Conservation (phyloP, 805 yeast species). For the Metschnikowia dekortorum region DNA sequence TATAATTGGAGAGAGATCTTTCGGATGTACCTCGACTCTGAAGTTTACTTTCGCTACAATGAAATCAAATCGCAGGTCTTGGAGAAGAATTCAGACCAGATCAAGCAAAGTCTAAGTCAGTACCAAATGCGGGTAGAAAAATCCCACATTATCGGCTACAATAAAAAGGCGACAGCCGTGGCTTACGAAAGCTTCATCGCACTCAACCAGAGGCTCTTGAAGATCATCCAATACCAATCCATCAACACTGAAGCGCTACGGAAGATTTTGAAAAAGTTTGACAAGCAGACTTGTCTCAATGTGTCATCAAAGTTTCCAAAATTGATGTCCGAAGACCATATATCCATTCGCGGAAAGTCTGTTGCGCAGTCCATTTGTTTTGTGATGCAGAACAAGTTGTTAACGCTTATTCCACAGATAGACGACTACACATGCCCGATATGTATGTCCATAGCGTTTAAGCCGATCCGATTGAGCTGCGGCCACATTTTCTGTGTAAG, state of each 20-base stretch:
- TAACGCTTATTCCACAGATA: conserved; percentile 62
- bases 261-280: conserved; percentile 72
- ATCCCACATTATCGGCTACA: conserved; percentile 39
- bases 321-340: conserved; percentile 37
- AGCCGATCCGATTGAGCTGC: conserved; percentile 63
- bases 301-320: conserved; percentile 45
- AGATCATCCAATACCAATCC: conserved; percentile 55
- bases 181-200: conserved; percentile 49
- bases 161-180: conserved; percentile 38
- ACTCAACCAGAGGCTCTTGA: conserved; percentile 52
- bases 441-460: conserved; percentile 65
- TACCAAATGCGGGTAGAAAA: conserved; percentile 39
- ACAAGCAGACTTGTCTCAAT: conserved; percentile 60
- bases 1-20: conserved; percentile 70
- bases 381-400: conserved; percentile 50
- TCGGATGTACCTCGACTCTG: conserved; percentile 59
- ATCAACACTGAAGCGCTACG: conserved; percentile 60
- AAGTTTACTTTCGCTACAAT: conserved; percentile 54
- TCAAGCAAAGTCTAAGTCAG: conserved; percentile 39
- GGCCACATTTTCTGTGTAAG: conserved; percentile 69
- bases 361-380: conserved; percentile 52
- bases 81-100: conserved; percentile 43
- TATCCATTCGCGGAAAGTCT: conserved; percentile 43
- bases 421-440: conserved; percentile 76
- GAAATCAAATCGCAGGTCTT: conserved; percentile 40